Conservation (phyloP, 345 rosid genomes). For the Crucihimalaya himalaica region DNA sequence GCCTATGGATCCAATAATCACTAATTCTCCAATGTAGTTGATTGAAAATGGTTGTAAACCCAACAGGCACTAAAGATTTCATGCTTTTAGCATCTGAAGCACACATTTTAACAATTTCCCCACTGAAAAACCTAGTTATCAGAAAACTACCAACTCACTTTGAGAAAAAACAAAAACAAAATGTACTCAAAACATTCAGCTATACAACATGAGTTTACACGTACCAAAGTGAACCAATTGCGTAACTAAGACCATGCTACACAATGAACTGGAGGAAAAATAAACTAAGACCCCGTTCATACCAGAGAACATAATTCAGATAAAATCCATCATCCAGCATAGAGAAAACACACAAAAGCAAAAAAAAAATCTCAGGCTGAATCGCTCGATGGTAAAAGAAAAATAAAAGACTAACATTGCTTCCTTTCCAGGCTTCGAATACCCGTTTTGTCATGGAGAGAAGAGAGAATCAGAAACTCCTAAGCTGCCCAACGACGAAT, state of each 20-base stretch:
- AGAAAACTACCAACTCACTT: background rate
- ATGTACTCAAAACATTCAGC: background rate
- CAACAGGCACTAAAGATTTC: background rate
- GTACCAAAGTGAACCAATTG: background rate
- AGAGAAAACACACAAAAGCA: too few relatives aligned
- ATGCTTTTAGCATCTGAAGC: background rate
- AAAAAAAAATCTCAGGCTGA: background rate
- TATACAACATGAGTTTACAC: background rate
- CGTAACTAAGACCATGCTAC: background rate
- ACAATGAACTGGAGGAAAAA: too few relatives aligned
- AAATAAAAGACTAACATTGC: conserved; percentile 60
- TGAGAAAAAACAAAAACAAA: background rate
- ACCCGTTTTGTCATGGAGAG: conserved; percentile 77
- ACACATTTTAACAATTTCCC: background rate
- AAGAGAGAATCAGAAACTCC: conserved; percentile 14
- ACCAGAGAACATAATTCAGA: conserved; percentile 3
- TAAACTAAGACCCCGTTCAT: background rate
- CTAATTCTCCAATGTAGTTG: background rate
- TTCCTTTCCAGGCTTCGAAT: conserved; percentile 89
- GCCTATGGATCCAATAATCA: background rate
- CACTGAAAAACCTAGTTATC: background rate
- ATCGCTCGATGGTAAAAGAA: background rate
- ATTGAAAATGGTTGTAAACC: background rate
- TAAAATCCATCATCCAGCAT: background rate
- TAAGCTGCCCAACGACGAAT: conserved; percentile 48